These are phyloP conservation scores for Ceratobasidium papillatum DNA, from an alignment of 1,284 basidiomycete genomes.

Conservation along the genomic window DNA sequence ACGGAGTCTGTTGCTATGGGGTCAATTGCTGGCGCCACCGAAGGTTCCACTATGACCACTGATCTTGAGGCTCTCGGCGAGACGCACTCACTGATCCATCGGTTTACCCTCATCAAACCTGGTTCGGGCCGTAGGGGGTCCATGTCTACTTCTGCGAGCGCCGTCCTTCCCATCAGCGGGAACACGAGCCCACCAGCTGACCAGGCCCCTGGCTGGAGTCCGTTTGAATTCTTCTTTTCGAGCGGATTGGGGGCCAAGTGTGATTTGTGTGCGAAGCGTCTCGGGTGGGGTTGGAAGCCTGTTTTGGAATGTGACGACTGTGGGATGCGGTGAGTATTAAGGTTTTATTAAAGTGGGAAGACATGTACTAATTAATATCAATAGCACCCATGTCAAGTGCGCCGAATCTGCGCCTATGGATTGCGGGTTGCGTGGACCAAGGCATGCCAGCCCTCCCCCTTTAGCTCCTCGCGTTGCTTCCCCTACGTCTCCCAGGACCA, in stretches of 20 bases:
- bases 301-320: constrained; percentile 91
- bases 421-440: constrained; percentile 62
- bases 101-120: constrained; percentile 86
- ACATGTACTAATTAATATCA: constrained; percentile 24
- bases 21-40: constrained; percentile 71
- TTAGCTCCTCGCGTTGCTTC: background rate
- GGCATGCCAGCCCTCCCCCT: constrained; percentile 4
- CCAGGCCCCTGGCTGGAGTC: constrained; percentile 63
- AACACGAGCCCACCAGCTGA: constrained; percentile 45
- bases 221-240: constrained; percentile 78
- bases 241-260: constrained; percentile 71
- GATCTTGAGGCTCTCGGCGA: constrained; percentile 50
- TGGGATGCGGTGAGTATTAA: constrained; percentile 64
- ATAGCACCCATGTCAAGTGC: constrained; percentile 81
- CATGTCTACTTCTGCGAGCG: constrained; percentile 11
- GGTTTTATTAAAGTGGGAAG: constrained; percentile 10
- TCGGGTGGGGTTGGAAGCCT: constrained; percentile 76
- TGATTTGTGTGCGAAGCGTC: constrained; percentile 79
- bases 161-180: background rate
- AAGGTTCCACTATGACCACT: constrained; percentile 66
- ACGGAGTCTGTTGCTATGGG: constrained; percentile 21
- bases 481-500: constrained; percentile 21
- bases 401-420: constrained; percentile 80
- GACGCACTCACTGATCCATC: constrained; percentile 67
- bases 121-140: constrained; percentile 62